Evolutionary conservation across 768 basidiomycete genomes (phyloP).

Genomic region (Suillus hirtellus): DNA sequence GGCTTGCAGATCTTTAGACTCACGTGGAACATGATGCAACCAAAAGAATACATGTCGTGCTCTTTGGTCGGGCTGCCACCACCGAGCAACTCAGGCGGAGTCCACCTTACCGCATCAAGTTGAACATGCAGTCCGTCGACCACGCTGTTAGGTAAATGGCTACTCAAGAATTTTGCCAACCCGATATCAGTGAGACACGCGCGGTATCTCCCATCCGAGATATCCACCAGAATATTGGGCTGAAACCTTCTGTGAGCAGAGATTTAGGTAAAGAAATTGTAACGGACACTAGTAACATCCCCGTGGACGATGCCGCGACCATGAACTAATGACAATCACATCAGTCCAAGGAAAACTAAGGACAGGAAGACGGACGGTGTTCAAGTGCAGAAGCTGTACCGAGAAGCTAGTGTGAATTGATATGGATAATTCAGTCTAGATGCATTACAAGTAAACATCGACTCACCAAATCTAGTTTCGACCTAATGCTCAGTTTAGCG

Average conservation of each 20-base stretch:
- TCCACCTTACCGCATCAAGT: slow-evolving; percentile 42
- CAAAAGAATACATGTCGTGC: slow-evolving; percentile 42
- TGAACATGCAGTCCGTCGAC: neutral
- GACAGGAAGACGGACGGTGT: neutral
- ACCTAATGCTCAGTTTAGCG: slow-evolving; percentile 6
- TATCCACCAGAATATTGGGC: slow-evolving; percentile 44
- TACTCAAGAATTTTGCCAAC: slow-evolving; percentile 37
- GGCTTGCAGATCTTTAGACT: neutral
- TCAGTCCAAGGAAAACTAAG: neutral
- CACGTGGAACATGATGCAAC: slow-evolving; percentile 20
- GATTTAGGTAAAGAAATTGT: neutral
- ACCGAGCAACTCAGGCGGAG: slow-evolving; percentile 39
- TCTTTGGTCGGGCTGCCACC: slow-evolving; percentile 22
- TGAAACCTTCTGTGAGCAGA: slow-evolving; percentile 13
- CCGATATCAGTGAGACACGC: slow-evolving; percentile 44
- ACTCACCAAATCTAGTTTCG: slow-evolving; percentile 19
- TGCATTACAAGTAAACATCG: neutral
- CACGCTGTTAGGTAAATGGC: slow-evolving; percentile 17
- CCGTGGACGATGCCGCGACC: neutral
- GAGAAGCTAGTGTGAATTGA: neutral
- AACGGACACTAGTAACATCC: slow-evolving; percentile 7
- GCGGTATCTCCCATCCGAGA: slow-evolving; percentile 26
- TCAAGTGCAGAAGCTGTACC: slow-evolving; percentile 2
- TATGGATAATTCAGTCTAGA: neutral
- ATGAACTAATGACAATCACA: slow-evolving; percentile 2